Evolutionary conservation across 2,329 filamentous ascomycete genomes (phyloP).

Genomic region (Penicillium palitans): DNA sequence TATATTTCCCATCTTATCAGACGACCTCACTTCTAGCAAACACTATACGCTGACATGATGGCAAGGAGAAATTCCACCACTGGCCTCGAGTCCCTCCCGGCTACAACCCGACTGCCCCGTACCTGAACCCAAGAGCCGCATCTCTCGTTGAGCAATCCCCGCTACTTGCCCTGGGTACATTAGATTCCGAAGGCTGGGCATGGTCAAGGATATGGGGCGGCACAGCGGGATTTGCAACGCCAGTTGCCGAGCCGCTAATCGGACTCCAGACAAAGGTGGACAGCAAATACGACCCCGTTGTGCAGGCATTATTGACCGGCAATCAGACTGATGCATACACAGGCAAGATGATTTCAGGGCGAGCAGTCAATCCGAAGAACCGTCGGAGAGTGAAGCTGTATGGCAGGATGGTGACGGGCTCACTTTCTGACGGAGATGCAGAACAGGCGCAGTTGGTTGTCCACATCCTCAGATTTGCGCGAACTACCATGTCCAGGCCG

Average conservation of each 20-base stretch:
- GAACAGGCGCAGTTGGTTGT: too few relatives aligned
- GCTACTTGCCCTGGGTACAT: conserved; percentile 36
- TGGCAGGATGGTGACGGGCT: too few relatives aligned
- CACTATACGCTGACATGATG: not conserved
- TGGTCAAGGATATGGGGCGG: conserved; percentile 84
- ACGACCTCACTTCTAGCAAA: not conserved
- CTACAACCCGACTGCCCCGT: not conserved
- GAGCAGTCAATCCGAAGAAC: too few relatives aligned
- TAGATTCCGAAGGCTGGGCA: conserved; percentile 64
- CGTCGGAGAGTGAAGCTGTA: too few relatives aligned
- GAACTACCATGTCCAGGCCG: not conserved
- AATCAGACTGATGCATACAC: too few relatives aligned
- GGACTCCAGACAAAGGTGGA: conserved; percentile 65
- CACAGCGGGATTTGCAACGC: conserved; percentile 64
- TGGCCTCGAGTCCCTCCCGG: not conserved
- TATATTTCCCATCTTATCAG: too few relatives aligned
- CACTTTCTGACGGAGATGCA: too few relatives aligned
- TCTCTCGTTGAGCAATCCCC: conserved; percentile 41
- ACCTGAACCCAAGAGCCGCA: conserved; percentile 44
- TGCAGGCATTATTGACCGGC: too few relatives aligned
- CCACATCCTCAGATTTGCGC: not conserved
- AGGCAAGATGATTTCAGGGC: too few relatives aligned
- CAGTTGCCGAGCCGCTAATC: conserved; percentile 63
- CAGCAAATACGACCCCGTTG: conserved; percentile 28
- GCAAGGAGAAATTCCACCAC: not conserved